Evolutionary conservation across 352 stramenopile genomes (phyloP), one percentile per base, ranked within the genome.

Genomic region (Poterioochromonas sp.): DNA sequence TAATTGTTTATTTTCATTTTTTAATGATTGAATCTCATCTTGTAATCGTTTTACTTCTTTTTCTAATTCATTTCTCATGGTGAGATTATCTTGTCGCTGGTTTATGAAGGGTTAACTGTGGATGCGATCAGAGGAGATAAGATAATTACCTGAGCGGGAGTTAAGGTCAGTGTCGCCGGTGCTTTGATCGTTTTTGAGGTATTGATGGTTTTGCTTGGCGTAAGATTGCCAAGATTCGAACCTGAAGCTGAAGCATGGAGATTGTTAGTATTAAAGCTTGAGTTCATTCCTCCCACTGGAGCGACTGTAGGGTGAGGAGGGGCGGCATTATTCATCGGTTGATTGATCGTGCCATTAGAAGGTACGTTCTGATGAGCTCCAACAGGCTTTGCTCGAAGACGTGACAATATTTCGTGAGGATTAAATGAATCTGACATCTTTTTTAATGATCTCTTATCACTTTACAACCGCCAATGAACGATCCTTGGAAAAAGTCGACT

Each of bases 1-100:
- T 43, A 76, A 43, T 43, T 76, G 69, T n/a, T 34, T 63, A 29
- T 76, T 76, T 43, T 76, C 69, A n/a, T 11, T 43, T 76, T 43
- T 53, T 26, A 76, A 43, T 8, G 22, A 3, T 26, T 11, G 1
- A 40, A 62, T 68, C 18, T 76, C 69, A 11, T 58, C 32, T 29
- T 76, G 35, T 43, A 76, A 29, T 40, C 29, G 8, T 18, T 62
- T 76, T n/a, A 76, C 12, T 40, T 76, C 69, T 22, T 29, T 5
- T 29, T 76, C 69, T 2, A 76, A 26, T 65, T 76, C 69, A n/a
- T 43, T n/a, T 29, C 63, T 44, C 8, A 32, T 29, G 8, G 8
- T 44, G 11, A 73, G 29, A 29, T 73, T 73, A n/a, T 73, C 32
- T 32, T 73, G 1, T 51, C 18, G 8, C 18, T 43, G 29, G 1